Conservation (phyloP, 2,329 filamentous ascomycete genomes). For the Aureobasidium sp. region DNA sequence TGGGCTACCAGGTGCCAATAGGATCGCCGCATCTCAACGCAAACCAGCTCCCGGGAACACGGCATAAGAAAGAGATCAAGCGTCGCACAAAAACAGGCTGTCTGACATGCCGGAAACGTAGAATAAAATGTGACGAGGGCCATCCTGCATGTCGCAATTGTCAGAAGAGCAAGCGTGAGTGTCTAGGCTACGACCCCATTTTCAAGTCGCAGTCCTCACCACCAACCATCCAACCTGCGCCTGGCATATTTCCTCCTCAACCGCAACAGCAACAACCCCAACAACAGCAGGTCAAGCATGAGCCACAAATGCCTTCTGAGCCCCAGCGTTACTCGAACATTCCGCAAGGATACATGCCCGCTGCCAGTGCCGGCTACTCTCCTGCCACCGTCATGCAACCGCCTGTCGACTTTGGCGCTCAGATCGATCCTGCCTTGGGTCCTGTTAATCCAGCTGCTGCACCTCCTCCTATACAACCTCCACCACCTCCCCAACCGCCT, state of each 20-base stretch:
- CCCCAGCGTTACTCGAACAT: constrained; percentile 25
- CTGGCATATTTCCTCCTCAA: constrained; percentile 31
- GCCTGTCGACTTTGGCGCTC: constrained; percentile 7
- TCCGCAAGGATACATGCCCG: constrained; percentile 35
- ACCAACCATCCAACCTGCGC: constrained; percentile 63
- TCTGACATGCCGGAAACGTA: constrained; percentile 83
- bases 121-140: constrained; percentile 95
- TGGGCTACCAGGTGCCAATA: constrained; percentile 50
- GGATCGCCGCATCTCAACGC: constrained; percentile 29
- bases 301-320: constrained; percentile 21
- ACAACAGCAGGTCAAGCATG: constrained; percentile 21
- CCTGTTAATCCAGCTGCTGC: constrained; percentile 24
- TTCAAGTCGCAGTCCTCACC: constrained; percentile 68
- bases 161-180: constrained; percentile 81
- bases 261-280: constrained; percentile 18
- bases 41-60: constrained; percentile 50
- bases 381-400: constrained; percentile 11
- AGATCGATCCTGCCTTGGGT: constrained; percentile 23
- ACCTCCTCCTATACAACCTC: constrained; percentile 21
- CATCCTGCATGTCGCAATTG: constrained; percentile 81
- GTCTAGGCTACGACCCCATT: constrained; percentile 77
- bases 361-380: constrained; percentile 22
- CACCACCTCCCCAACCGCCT: constrained; percentile 28
- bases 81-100: constrained; percentile 62
- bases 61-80: constrained; percentile 68